Evolutionary conservation across 371 early-diverging fungal genomes (phyloP), one percentile per base, ranked within the genome.

Genomic region (Vairimorpha necatrix): DNA sequence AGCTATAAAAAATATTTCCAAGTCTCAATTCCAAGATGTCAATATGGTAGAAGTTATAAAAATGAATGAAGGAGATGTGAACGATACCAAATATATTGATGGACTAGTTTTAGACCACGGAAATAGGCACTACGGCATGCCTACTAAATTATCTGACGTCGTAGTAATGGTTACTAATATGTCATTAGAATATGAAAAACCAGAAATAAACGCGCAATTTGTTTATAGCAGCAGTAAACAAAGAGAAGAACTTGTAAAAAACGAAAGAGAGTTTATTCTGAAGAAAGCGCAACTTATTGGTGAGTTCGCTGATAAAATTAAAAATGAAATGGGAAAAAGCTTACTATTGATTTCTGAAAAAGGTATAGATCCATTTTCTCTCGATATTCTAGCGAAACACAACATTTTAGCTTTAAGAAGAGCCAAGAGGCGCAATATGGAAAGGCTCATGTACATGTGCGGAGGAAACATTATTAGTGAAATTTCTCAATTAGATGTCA

Each of bases 1-100:
- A 80, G 93, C 96, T 24, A 93, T 98, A 39, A 81, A 93, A 84
- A 89, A 91, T 38, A 91, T 95, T 74, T 88, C 87, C 20, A 89
- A 88, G 42, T 75, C 84, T 56, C 26, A 53, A n/a, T 93, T 93
- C 18, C 93, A 95, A 75, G 98, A 99, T 85, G 87, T 96, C 75
- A 94, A 96, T 81, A 98, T 99, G 99, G 93, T 99, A 2, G 99
- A 99, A 86, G 91, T 96, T 74, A 94, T 98, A 92, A 96, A 95
- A 87, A 97, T 99, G 99, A 89, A 90, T 87, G 95, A 95, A 87
- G 92, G 92, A 80, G 90, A 90, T 54, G 94, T 93, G 34, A 91
- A 89, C 33, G 97, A 98, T 81, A 92, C 95, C 33, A 86, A 90
- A 32, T 87, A 96, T 38, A 90, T 98, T 50, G 90, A 92, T 77